A percentile compares a stretch with the other conserved stretches of the same genome.
These are phyloP conservation scores for Crithidia brevicula DNA, from an alignment of 208 protist genomes.

Conservation along the genomic window DNA sequence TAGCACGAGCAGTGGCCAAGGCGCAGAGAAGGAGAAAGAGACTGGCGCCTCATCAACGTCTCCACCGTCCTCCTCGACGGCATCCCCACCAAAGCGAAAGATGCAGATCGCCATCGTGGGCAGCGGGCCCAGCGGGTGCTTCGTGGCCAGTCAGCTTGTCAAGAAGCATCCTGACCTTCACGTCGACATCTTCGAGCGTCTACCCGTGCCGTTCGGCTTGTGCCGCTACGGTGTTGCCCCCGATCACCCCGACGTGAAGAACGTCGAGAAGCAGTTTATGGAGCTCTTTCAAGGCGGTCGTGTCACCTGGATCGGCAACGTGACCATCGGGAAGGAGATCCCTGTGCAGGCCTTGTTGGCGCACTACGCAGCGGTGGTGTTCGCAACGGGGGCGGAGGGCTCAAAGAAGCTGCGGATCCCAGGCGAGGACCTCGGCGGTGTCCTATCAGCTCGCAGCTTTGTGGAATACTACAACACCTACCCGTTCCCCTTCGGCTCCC, in stretches of 20 bases:
- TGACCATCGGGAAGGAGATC: constrained; percentile 85
- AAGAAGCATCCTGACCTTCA: constrained; percentile 74
- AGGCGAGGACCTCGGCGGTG: constrained; percentile 82
- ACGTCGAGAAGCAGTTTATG: constrained; percentile 92
- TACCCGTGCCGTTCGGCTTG: constrained; percentile 96
- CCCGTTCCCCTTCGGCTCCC: constrained; percentile 83
- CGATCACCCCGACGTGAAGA: constrained; percentile 98
- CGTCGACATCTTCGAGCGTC: constrained; percentile 94
- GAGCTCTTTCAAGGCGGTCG: constrained; percentile 76
- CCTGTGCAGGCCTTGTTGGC: constrained; percentile 68
- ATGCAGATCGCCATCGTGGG: constrained; percentile 94
- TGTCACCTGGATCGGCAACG: constrained; percentile 94
- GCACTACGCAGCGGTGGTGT: constrained; percentile 93
- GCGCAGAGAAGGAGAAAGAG: too few relatives aligned
- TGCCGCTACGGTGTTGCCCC: constrained; percentile 97
- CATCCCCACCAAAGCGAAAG: constrained; percentile 26
- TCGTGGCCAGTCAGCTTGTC: constrained; percentile 91
- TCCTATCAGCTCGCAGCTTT: constrained; percentile 89
- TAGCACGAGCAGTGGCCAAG: too few relatives aligned
- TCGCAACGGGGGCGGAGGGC: constrained; percentile 91
- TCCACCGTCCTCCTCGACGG: too few relatives aligned
- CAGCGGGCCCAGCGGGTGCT: constrained; percentile 96
- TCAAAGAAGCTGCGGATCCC: constrained; percentile 75
- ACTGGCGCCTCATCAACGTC: too few relatives aligned
- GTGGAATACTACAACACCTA: constrained; percentile 97